Evolutionary conservation across 73 alveolate species (phyloP), one percentile per base, ranked within the genome.

Genomic region (Stentor roeselii): DNA sequence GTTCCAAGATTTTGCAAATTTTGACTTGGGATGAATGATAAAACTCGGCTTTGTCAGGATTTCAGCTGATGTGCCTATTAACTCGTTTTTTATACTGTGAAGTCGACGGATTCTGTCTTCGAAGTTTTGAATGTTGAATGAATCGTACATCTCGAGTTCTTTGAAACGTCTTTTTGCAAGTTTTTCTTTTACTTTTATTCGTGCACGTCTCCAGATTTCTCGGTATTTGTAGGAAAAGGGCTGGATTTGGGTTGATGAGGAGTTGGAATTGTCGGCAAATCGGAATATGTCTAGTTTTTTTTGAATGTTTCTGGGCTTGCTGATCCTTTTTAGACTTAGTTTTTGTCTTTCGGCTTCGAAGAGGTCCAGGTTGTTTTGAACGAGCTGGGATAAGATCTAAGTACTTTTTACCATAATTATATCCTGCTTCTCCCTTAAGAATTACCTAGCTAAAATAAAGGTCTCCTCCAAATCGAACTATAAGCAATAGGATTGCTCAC

Each of bases 11-110:
- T 74, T 82, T 82, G 82, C 89, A 42, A 89, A 92, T 59, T 75
- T 32, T 21, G 88, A 61, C 38, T 92, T 92, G 36, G 97, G 97
- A 42, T 86, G 90, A 4, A 92, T 75, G 37, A 86, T 37, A 60
- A 14, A 86, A 38, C 30, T 42, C 50, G 59, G 60, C 60, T 82
- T 82, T 60, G n/a, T 39, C 32, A 1, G 42, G 41, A 2, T 67
- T 40, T 67, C 80, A 30, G 11, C 34, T 67, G n/a, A 27, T 67
- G 2, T 21, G 42, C 80, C 80, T 67, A n/a, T 21, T 27, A 2
- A 21, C 37, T 2, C 37, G 27, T 67, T 67, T 40, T 30, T 67
- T 30, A 2, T 67, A 50, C 67, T 50, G 21, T 21, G 6, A 11
- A 50, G 67, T 21, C 67, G 6, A 11, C 67, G 6, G 21, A 50